Evolutionary conservation across 2,329 filamentous ascomycete genomes (phyloP).

Genomic region (Cladophialophora exuberans): DNA sequence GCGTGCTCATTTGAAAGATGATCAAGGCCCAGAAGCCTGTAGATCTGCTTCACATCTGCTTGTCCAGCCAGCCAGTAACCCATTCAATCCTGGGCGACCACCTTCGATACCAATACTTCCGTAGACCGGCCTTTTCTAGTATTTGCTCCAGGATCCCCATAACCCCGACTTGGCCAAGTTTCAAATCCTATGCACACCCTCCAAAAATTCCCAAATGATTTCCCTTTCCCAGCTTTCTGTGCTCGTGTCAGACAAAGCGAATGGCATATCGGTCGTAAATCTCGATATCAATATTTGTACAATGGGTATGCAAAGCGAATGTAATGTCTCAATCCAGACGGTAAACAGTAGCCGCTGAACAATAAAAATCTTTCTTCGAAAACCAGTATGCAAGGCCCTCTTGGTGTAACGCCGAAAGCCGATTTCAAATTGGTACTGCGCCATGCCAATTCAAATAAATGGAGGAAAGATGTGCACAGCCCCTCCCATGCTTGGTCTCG

Average conservation of each 20-base stretch:
- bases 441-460: too few species aligned
- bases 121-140: too few species aligned
- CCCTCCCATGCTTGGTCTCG: too few species aligned
- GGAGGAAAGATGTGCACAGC: too few species aligned
- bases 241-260: conserved; percentile 26
- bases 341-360: conserved; percentile 27
- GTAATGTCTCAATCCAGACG: conserved; percentile 22
- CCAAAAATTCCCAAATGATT: background rate
- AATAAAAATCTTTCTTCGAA: conserved; percentile 5
- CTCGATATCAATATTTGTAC: conserved; percentile 29
- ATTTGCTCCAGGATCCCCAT: too few species aligned
- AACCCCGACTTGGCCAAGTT: background rate
- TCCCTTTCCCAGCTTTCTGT: conserved; percentile 6
- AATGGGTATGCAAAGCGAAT: conserved; percentile 26
- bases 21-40: background rate
- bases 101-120: too few species aligned
- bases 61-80: too few species aligned
- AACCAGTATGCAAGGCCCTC: background rate
- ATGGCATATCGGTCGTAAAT: conserved; percentile 31
- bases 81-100: too few species aligned
- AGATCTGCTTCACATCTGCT: background rate
- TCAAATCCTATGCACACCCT: conserved; percentile 3
- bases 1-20: background rate
- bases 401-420: conserved; percentile 1
- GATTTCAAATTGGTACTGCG: too few species aligned